These are phyloP conservation scores for Durusdinium trenchii DNA, from an alignment of 73 alveolate species.

Conservation along the genomic window DNA sequence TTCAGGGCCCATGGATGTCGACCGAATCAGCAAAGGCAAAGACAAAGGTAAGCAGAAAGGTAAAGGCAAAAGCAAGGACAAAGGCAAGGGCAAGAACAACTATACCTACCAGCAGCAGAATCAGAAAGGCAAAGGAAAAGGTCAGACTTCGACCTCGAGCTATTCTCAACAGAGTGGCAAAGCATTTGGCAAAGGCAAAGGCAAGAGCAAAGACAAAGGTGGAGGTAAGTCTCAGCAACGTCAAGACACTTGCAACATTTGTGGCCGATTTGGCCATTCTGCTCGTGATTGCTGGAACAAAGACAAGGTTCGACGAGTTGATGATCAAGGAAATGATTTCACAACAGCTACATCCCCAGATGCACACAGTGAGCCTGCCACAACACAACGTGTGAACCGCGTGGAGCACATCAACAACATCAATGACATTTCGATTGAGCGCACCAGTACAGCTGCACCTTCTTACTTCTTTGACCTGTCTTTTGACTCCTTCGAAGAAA, in stretches of 20 bases:
- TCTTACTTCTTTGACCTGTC: too few species aligned
- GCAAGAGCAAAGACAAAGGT: background rate
- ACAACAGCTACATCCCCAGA: background rate
- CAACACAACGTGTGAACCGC: too few species aligned
- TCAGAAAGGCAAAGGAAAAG: background rate
- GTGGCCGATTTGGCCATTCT: background rate
- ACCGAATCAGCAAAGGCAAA: background rate
- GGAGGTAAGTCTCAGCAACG: background rate
- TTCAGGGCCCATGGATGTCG: constrained; percentile 28
- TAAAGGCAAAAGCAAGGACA: background rate
- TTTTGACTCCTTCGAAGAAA: too few species aligned
- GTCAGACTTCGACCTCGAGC: background rate
- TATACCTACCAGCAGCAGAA: background rate
- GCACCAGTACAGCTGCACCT: too few species aligned
- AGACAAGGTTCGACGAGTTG: background rate
- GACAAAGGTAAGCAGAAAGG: background rate
- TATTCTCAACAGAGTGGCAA: background rate
- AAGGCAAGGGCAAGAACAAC: background rate
- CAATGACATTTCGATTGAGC: too few species aligned
- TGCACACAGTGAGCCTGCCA: too few species aligned
- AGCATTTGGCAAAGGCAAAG: background rate
- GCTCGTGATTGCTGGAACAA: background rate
- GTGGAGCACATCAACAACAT: too few species aligned
- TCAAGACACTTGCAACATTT: background rate
- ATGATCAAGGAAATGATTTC: too few species aligned